Conservation (phyloP, 768 basidiomycete species). For the Clitopilus passeckerianus region DNA sequence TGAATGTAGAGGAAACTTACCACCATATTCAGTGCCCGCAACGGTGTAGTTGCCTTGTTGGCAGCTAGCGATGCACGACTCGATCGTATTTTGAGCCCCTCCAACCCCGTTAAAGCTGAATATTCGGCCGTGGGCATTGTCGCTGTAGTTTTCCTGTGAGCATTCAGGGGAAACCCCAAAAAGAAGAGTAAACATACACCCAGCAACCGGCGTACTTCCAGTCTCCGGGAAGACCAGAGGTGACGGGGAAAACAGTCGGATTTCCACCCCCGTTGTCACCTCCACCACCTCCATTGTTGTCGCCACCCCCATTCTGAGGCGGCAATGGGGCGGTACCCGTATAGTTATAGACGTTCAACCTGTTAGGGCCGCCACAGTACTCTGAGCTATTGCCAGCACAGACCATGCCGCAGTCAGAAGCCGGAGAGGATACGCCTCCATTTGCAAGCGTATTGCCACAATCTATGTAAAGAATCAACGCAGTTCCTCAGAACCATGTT, state of each 20-base stretch:
- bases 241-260: constrained; percentile 37
- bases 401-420: constrained; percentile 60
- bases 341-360: constrained; percentile 65
- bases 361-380: constrained; percentile 70
- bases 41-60: constrained; percentile 49
- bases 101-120: constrained; percentile 26
- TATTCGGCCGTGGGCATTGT: constrained; percentile 64
- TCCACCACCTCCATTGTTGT: constrained; percentile 29
- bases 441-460: constrained; percentile 45
- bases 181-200: constrained; percentile 33
- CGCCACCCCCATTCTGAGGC: constrained; percentile 25
- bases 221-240: constrained; percentile 41
- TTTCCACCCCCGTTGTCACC: constrained; percentile 16
- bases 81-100: constrained; percentile 43
- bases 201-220: constrained; percentile 67
- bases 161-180: not conserved
- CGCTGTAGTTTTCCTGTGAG: constrained; percentile 15
- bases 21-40: constrained; percentile 65
- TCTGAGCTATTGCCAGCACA: constrained; percentile 60
- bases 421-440: constrained; percentile 38
- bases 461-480: constrained; percentile 24
- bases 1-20: constrained; percentile 26
- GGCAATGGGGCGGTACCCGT: constrained; percentile 53
- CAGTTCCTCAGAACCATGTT: constrained; percentile 1
- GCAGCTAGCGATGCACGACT: constrained; percentile 62